Conservation (phyloP, 768 basidiomycete species). For the Saitozyma sp. region DNA sequence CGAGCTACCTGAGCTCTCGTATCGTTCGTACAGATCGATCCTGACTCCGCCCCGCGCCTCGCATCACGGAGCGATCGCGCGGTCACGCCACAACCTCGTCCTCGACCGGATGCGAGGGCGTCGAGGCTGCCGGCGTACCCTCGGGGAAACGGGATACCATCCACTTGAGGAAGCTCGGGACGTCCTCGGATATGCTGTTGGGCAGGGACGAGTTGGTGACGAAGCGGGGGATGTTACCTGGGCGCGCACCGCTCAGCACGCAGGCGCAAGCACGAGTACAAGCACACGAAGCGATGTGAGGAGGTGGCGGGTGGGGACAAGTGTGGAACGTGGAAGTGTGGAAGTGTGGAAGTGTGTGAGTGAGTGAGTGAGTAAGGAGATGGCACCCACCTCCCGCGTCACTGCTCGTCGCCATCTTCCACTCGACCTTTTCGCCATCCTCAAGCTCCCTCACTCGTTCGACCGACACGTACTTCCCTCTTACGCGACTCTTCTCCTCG, state of each 20-base stretch:
- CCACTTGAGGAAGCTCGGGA: constrained; percentile 50
- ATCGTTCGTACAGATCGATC: neutral
- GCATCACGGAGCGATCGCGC: no score
- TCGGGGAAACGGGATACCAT: constrained; percentile 24
- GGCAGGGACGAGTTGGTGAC: constrained; percentile 48
- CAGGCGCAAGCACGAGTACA: neutral
- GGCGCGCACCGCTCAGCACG: neutral
- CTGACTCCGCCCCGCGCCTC: neutral
- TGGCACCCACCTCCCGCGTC: constrained; percentile 51
- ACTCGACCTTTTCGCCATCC: constrained; percentile 38
- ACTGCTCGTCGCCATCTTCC: constrained; percentile 50
- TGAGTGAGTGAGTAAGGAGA: no score
- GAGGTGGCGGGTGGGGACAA: constrained; percentile 12
- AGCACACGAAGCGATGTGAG: neutral
- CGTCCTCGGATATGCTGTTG: constrained; percentile 47
- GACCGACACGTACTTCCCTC: constrained; percentile 49
- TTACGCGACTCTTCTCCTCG: constrained; percentile 32
- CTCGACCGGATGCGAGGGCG: no score
- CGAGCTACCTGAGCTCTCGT: no score
- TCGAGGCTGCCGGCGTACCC: neutral
- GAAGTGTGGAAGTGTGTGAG: neutral
- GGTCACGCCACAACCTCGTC: no score
- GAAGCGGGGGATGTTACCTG: constrained; percentile 47
- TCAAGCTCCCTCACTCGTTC: constrained; percentile 43
- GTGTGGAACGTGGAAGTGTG: neutral